Evolutionary conservation across 78 protist genomes (phyloP).

Genomic region (Dictyostelium firmibasis): DNA sequence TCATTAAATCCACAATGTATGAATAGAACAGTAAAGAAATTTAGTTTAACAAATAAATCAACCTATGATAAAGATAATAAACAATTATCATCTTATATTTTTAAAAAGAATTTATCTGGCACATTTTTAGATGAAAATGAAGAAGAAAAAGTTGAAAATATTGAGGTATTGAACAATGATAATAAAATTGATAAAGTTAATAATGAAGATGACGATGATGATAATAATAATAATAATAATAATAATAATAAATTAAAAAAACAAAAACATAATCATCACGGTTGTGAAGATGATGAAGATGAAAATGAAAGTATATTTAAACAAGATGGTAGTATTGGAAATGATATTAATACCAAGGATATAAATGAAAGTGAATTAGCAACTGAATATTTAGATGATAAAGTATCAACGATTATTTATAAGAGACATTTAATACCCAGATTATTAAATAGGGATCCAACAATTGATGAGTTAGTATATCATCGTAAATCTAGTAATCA

Average conservation of each 20-base stretch:
- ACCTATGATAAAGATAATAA: background rate
- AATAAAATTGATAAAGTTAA: background rate
- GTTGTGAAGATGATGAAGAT: background rate
- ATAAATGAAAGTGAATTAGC: slow-evolving; percentile 18
- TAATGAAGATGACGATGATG: background rate
- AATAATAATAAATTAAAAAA: background rate
- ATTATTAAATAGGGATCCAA: slow-evolving; percentile 28
- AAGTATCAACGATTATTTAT: background rate
- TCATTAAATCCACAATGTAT: slow-evolving; percentile 31
- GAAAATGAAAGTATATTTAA: slow-evolving; percentile 4
- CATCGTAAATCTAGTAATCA: slow-evolving; percentile 5
- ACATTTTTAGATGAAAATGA: background rate
- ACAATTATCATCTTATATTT: background rate
- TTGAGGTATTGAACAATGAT: background rate
- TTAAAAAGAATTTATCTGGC: slow-evolving; percentile 20
- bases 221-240: background rate
- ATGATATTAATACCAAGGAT: background rate
- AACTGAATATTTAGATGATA: slow-evolving; percentile 27
- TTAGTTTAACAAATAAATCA: slow-evolving; percentile 14
- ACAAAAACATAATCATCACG: background rate
- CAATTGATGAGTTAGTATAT: slow-evolving; percentile 13
- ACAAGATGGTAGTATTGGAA: background rate
- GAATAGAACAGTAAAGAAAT: slow-evolving; percentile 27
- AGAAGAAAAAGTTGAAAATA: background rate
- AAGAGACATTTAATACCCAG: slow-evolving; percentile 66